These are phyloP conservation scores for Oemleria cerasiformis DNA, from an alignment of 306 rosid species.

Conservation along the genomic window DNA sequence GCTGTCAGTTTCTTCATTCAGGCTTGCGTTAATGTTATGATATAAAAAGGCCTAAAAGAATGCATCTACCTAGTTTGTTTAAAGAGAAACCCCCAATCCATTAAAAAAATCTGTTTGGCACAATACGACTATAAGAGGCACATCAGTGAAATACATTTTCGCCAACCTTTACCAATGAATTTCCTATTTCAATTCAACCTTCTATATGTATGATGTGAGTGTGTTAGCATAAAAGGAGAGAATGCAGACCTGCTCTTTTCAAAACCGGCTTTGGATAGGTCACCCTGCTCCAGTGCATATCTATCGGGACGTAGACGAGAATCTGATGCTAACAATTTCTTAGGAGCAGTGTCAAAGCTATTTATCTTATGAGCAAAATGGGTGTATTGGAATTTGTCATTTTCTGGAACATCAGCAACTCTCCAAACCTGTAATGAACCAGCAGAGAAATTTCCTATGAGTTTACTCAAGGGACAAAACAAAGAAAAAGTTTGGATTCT, in stretches of 20 bases:
- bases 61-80: not conserved
- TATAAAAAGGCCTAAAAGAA: not conserved
- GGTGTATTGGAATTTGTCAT: slow-evolving; percentile 82
- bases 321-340: slow-evolving; percentile 77
- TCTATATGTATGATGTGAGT: not conserved
- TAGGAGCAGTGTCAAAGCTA: slow-evolving; percentile 90
- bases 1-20: not conserved
- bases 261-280: slow-evolving; percentile 76
- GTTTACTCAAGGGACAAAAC: not conserved
- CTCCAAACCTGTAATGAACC: slow-evolving; percentile 18
- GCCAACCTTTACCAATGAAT: not conserved
- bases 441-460: not conserved
- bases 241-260: slow-evolving; percentile 74
- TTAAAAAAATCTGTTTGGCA: not conserved
- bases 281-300: slow-evolving; percentile 80
- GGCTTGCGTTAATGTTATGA: not conserved
- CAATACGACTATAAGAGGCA: too few species aligned
- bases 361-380: slow-evolving; percentile 85
- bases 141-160: too few species aligned
- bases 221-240: not conserved
- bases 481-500: not conserved
- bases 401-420: slow-evolving; percentile 68
- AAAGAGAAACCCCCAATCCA: not conserved
- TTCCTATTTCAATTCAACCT: not conserved
- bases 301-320: slow-evolving; percentile 95